A percentile compares a stretch with the other conserved stretches of the same genome.
These are phyloP conservation scores for Immersiporthe knoxdaviesiana DNA, from an alignment of 2,329 filamentous ascomycete genomes.

Conservation along the genomic window DNA sequence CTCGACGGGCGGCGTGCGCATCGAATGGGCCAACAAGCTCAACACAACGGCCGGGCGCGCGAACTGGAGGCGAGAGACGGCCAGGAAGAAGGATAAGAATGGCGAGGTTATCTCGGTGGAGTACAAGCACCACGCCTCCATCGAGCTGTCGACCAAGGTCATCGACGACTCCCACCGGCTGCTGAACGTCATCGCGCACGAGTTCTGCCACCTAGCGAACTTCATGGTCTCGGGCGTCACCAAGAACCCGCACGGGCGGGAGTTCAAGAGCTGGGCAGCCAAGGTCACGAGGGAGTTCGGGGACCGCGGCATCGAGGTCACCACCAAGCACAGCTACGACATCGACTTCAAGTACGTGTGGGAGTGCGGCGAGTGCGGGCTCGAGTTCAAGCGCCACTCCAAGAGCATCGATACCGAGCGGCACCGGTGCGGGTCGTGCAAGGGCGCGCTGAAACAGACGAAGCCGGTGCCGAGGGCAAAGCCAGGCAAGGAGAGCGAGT, in stretches of 20 bases:
- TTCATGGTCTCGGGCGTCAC: conserved; percentile 82
- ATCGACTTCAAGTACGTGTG: conserved; percentile 95
- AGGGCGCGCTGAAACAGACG: conserved; percentile 70
- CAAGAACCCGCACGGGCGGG: conserved; percentile 78
- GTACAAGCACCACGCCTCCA: conserved; percentile 68
- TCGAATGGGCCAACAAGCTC: conserved; percentile 78
- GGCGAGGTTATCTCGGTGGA: conserved; percentile 33
- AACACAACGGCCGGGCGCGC: conserved; percentile 79
- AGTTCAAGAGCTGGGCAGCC: conserved; percentile 77
- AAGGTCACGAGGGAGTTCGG: conserved; percentile 61
- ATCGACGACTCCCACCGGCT: conserved; percentile 78
- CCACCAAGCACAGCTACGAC: conserved; percentile 85
- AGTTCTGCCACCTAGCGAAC: conserved; percentile 92
- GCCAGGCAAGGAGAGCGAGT: conserved; percentile 43
- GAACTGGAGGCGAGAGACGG: conserved; percentile 68
- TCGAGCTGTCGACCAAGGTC: conserved; percentile 88
- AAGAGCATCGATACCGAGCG: conserved; percentile 76
- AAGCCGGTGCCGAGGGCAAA: conserved; percentile 70
- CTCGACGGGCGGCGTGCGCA: conserved; percentile 69
- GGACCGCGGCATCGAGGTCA: conserved; percentile 71
- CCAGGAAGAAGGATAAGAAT: conserved; percentile 41
- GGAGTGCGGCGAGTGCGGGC: conserved; percentile 70
- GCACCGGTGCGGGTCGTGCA: conserved; percentile 80
- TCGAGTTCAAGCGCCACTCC: conserved; percentile 81
- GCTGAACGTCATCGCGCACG: conserved; percentile 90